Percentiles rank a stretch among this genome's conserved stretches.
Conservation (phyloP, 164 flowering plant genomes). For the Pachysandra terminalis region DNA sequence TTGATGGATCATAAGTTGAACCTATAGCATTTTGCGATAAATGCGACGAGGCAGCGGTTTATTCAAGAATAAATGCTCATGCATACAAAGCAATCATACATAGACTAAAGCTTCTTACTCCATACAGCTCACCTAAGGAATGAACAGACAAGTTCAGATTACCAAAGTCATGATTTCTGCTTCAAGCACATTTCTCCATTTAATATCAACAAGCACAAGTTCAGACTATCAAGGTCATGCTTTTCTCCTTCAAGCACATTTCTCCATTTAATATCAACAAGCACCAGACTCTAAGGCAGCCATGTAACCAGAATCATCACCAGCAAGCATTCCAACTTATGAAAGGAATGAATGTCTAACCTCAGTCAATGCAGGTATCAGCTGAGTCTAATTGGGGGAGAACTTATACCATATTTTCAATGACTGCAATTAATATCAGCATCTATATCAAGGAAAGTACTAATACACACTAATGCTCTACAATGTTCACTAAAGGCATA, state of each 20-base stretch:
- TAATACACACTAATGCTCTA: no score
- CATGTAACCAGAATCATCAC: no score
- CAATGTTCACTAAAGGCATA: no score
- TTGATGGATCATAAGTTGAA: background rate
- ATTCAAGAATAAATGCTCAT: background rate
- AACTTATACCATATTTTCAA: background rate
- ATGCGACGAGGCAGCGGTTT: background rate
- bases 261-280: background rate
- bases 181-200: background rate
- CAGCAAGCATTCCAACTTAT: no score
- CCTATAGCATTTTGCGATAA: no score
- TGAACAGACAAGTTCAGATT: no score
- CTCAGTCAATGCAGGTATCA: background rate
- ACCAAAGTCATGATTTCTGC: no score
- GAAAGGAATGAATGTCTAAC: no score
- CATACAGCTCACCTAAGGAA: no score
- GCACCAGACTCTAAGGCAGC: background rate
- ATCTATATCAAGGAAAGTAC: no score
- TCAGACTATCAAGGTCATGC: background rate
- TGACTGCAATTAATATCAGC: no score
- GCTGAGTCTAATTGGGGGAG: background rate
- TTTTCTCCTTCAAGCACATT: background rate
- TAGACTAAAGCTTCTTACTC: no score
- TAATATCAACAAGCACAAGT: background rate
- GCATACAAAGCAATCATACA: background rate